These are phyloP conservation scores for Adansonia grandidieri DNA, from an alignment of 441 rosid genomes.

Conservation along the genomic window DNA sequence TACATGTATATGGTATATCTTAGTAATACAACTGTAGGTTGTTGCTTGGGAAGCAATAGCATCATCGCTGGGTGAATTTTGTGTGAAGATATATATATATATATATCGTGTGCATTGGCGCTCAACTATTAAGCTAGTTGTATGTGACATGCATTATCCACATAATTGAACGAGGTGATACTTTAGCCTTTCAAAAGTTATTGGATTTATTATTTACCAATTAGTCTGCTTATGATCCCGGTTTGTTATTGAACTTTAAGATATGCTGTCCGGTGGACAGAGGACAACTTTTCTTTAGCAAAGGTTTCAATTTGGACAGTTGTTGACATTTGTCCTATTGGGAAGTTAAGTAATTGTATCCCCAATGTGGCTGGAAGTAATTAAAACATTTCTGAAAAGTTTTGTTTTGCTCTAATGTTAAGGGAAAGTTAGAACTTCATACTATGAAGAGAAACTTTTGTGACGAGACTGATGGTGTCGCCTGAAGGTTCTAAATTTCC, in stretches of 20 bases:
- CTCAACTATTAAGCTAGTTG: slow-evolving; percentile 15
- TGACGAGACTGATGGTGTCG: background rate
- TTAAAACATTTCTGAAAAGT: background rate
- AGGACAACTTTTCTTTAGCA: background rate
- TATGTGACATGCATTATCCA: slow-evolving; percentile 1
- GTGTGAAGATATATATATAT: background rate
- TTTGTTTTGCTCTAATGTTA: background rate
- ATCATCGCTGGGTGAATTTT: background rate
- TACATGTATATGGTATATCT: background rate
- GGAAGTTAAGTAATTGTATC: slow-evolving; percentile 3
- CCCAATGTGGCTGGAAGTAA: background rate
- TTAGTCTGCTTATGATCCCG: slow-evolving; percentile 10
- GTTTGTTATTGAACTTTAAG: slow-evolving; percentile 2
- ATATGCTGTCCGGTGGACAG: background rate
- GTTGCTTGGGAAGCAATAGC: background rate
- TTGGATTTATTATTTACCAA: background rate
- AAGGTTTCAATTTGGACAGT: slow-evolving; percentile 18
- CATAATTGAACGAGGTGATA: background rate
- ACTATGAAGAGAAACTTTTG: background rate
- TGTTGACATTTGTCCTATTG: slow-evolving; percentile 5
- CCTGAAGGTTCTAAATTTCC: background rate
- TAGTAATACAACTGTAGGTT: slow-evolving; percentile 12
- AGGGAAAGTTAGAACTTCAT: background rate
- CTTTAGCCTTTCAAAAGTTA: slow-evolving; percentile 6
- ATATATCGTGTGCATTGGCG: no score